phyloP scores from a whole-genome alignment of 2,329 filamentous ascomycete genomes.

The Alternaria angustiovoidea region DNA sequence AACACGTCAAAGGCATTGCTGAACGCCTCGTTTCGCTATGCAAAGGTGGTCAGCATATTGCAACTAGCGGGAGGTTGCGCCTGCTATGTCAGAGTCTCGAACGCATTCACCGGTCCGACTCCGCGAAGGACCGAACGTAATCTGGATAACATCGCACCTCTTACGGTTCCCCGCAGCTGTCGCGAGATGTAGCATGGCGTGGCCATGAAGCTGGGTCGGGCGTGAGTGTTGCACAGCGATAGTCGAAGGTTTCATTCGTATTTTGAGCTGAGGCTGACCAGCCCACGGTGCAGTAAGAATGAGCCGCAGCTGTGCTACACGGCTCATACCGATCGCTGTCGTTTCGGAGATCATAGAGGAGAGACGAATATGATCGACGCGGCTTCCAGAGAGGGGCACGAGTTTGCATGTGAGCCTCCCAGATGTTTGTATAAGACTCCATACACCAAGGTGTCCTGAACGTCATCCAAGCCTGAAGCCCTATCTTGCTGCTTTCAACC shows the following conservation, averaged over 20 bases:
- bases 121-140: constrained; percentile 2
- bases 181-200: not conserved
- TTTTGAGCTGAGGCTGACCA: constrained; percentile 2
- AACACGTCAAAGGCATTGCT: not conserved
- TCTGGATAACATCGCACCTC: not conserved
- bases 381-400: not conserved
- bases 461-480: not conserved
- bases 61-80: not conserved
- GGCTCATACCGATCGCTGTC: not conserved
- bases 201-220: not conserved
- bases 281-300: not conserved
- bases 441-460: not conserved
- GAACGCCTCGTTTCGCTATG: not conserved
- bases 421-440: constrained; percentile 5
- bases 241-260: not conserved
- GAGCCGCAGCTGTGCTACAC: constrained; percentile 1
- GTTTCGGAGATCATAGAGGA: constrained; percentile 17
- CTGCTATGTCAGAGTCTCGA: not conserved
- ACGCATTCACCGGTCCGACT: constrained; percentile 9
- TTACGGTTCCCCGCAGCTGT: constrained; percentile 21
- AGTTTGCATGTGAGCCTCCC: not conserved
- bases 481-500: not conserved
- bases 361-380: constrained; percentile 8
- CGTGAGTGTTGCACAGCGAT: not conserved
- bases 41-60: not conserved